phyloP scores from a whole-genome alignment of 495 filamentous ascomycete species.

The Cryomyces minteri region DNA sequence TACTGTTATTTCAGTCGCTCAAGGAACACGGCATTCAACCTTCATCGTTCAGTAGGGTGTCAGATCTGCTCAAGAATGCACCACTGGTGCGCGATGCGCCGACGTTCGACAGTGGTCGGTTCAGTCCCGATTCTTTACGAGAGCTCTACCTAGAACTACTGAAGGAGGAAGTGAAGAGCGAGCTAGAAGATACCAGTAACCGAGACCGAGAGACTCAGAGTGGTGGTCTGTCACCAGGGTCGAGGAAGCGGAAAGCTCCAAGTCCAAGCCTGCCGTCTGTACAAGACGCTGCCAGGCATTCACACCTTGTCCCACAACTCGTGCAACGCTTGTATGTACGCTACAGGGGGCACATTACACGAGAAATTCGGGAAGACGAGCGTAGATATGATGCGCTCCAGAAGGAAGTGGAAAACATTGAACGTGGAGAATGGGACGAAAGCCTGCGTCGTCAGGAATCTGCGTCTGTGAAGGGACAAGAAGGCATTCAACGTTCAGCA shows the following conservation, averaged over 20 bases:
- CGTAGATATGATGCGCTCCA: slow-evolving; percentile 40
- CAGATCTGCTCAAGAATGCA: slow-evolving; percentile 53
- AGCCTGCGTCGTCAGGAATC: slow-evolving; percentile 1
- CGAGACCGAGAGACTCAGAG: slow-evolving; percentile 9
- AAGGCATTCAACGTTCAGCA: no score
- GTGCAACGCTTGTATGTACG: slow-evolving; percentile 53
- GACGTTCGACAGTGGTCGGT: slow-evolving; percentile 49
- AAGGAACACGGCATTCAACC: slow-evolving; percentile 43
- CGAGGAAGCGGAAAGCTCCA: slow-evolving; percentile 56
- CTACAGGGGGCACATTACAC: slow-evolving; percentile 48
- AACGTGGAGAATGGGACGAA: slow-evolving; percentile 35
- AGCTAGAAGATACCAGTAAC: slow-evolving; percentile 4
- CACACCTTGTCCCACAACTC: slow-evolving; percentile 45
- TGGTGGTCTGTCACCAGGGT: slow-evolving; percentile 11
- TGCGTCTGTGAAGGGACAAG: neutral
- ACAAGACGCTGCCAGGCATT: slow-evolving; percentile 43
- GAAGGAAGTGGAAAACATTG: slow-evolving; percentile 48
- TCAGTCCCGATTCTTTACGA: slow-evolving; percentile 62
- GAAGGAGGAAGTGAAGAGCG: slow-evolving; percentile 44
- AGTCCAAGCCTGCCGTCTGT: slow-evolving; percentile 43
- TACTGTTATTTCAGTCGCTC: slow-evolving; percentile 79
- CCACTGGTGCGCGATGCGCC: slow-evolving; percentile 44
- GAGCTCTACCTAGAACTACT: slow-evolving; percentile 58
- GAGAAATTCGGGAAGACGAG: slow-evolving; percentile 60
- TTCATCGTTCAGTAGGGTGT: slow-evolving; percentile 51